Evolutionary conservation across 345 rosid species (phyloP), one percentile per base, ranked within the genome.

Genomic region (Salix udensis): DNA sequence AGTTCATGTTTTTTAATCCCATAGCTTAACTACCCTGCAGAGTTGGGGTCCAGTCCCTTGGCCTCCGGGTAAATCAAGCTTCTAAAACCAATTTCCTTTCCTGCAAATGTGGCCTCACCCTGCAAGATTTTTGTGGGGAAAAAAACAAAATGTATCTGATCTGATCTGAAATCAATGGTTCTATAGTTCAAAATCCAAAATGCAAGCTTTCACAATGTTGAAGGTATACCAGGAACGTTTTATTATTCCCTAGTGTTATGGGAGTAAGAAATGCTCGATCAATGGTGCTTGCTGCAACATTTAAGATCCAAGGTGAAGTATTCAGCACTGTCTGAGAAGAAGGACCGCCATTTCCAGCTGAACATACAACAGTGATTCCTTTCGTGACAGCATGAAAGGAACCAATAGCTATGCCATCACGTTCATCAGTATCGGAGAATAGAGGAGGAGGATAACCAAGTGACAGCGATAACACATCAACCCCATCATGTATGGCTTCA

Each of bases 401-500:
- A 67, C 85, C 88, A 8, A 77, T 69, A 26, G 82, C 72, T 71
- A 86, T 84, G 21, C 83, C 77, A 69, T 82, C 80, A 2, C 82
- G 74, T 4, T 78, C 52, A 44, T 82, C 82, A 48, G 78, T 68
- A 50, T 85, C 85, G 46, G 82, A 48, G 44, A 65, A 74, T 16
- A 77, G 26, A 6, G 87, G 90, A 81, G 80, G n/a, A 48, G 66
- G 67, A 31, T 73, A 34, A 9, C 86, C 88, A 6, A 88, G 80
- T n/a, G 89, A 86, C 26, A 88, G 64, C 0, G 91, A 88, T 28
- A 88, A 21, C 52, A 88, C 74, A 71, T 88, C 84, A 44, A 88
- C 88, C 21, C 89, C 88, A 23, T 86, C 91, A 28, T 88, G 82
- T 70, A 86, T 86, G 50, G 91, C 86, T 68, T 84, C 83, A 71